phyloP scores from a whole-genome alignment of 805 yeast species.

The Kodamaea kakaduensis region DNA sequence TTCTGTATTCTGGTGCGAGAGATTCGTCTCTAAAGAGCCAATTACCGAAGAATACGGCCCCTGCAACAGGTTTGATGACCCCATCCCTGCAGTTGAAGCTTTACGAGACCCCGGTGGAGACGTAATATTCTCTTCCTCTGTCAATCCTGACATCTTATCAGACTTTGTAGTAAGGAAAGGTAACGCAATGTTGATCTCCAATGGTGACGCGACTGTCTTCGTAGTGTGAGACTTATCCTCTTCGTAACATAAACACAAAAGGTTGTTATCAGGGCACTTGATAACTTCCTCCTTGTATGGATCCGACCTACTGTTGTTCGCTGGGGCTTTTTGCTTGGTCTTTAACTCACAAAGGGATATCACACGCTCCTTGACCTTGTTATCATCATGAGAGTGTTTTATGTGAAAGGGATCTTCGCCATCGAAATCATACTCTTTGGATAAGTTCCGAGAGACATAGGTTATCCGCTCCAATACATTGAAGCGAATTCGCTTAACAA shows the following conservation, averaged over 20 bases:
- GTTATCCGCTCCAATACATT: slow-evolving; percentile 65
- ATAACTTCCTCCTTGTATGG: slow-evolving; percentile 60
- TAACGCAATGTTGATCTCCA: slow-evolving; percentile 41
- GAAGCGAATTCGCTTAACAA: slow-evolving; percentile 59
- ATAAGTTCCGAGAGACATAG: slow-evolving; percentile 53
- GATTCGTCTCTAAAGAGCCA: slow-evolving; percentile 38
- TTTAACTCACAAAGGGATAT: slow-evolving; percentile 61
- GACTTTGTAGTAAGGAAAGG: slow-evolving; percentile 39
- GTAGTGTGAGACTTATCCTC: slow-evolving; percentile 12
- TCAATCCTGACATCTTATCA: slow-evolving; percentile 29
- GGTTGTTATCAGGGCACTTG: slow-evolving; percentile 55
- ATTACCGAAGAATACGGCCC: slow-evolving; percentile 32
- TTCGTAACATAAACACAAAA: slow-evolving; percentile 54
- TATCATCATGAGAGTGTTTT: slow-evolving; percentile 7
- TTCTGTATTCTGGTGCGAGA: slow-evolving; percentile 19
- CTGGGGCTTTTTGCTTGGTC: slow-evolving; percentile 39
- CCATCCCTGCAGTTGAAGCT: slow-evolving; percentile 22
- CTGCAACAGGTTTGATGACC: too few relatives aligned
- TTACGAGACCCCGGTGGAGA: slow-evolving; percentile 17
- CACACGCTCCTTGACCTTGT: slow-evolving; percentile 42
- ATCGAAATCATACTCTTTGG: slow-evolving; percentile 52
- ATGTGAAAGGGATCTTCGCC: slow-evolving; percentile 20
- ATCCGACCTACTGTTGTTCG: slow-evolving; percentile 29
- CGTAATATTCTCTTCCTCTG: slow-evolving; percentile 12
- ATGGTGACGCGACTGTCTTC: slow-evolving; percentile 37